A percentile compares a stretch with the other conserved stretches of the same genome.
phyloP scores from a whole-genome alignment of 176 grass and related monocot species.

The Tuctoria greenei region DNA sequence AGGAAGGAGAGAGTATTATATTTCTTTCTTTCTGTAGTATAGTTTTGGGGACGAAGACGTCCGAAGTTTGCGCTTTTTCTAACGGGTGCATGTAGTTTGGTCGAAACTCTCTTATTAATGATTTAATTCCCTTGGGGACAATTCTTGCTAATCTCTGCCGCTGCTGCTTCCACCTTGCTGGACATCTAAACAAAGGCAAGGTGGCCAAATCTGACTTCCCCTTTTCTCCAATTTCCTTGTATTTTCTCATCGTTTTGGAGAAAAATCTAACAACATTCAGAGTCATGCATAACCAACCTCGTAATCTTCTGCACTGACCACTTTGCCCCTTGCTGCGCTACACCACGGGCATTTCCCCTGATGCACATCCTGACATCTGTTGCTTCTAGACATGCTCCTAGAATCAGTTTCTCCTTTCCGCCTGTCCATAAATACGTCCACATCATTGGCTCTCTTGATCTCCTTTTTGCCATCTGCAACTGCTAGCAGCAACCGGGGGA shows the following conservation, averaged over 20 bases:
- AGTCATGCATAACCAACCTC: conserved; percentile 28
- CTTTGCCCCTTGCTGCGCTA: conserved; percentile 36
- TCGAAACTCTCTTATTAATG: not conserved
- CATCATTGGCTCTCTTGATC: conserved; percentile 46
- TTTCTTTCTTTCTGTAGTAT: too few species aligned
- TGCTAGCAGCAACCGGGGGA: conserved; percentile 1
- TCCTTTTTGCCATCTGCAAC: conserved; percentile 40
- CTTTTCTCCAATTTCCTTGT: conserved; percentile 9
- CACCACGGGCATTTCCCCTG: conserved; percentile 21
- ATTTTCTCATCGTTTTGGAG: not conserved
- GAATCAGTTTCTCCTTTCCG: conserved; percentile 45
- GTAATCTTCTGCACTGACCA: conserved; percentile 40
- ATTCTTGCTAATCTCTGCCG: conserved; percentile 6
- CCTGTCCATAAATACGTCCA: conserved; percentile 48
- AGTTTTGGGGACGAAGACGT: too few species aligned
- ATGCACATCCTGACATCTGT: conserved; percentile 52
- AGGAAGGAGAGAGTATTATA: too few species aligned
- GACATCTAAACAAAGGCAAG: conserved; percentile 33
- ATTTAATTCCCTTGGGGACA: conserved; percentile 1
- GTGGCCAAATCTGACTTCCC: conserved; percentile 18
- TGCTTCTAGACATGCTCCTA: conserved; percentile 57
- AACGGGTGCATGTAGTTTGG: not conserved
- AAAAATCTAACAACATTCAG: conserved; percentile 23
- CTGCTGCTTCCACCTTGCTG: conserved; percentile 19
- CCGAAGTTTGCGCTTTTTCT: too few species aligned